Evolutionary conservation across 2,329 filamentous ascomycete genomes (phyloP).

Genomic region (Fusarium sp.): DNA sequence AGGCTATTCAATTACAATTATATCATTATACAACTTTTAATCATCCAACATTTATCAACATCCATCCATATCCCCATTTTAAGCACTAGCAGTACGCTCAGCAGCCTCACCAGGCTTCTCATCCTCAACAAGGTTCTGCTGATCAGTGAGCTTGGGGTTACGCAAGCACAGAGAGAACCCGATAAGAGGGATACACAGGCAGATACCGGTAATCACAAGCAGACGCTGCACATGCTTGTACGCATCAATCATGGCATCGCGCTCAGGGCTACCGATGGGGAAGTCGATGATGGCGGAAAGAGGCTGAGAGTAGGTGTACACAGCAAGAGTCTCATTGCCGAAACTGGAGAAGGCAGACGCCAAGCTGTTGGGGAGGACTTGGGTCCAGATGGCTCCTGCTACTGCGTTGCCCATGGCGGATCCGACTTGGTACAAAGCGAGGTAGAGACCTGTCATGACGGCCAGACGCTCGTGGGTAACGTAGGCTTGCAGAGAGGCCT

Average conservation of each 20-base stretch:
- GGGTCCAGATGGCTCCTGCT: conserved; percentile 71
- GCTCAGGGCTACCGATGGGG: conserved; percentile 57
- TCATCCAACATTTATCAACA: not conserved
- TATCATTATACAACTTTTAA: conserved; percentile 12
- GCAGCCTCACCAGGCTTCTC: conserved; percentile 34
- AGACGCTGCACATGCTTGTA: conserved; percentile 61
- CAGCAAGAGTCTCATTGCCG: conserved; percentile 53
- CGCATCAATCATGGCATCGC: conserved; percentile 55
- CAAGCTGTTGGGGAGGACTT: conserved; percentile 63
- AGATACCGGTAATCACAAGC: conserved; percentile 61
- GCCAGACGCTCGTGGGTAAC: conserved; percentile 66
- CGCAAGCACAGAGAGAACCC: conserved; percentile 55
- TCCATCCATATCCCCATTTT: not conserved
- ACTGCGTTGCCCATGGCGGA: conserved; percentile 69
- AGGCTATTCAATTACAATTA: conserved; percentile 26
- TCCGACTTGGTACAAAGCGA: conserved; percentile 72
- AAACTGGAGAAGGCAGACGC: conserved; percentile 48
- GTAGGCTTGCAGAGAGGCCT: conserved; percentile 57
- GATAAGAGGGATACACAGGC: conserved; percentile 61
- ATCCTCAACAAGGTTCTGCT: conserved; percentile 57
- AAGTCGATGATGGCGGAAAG: conserved; percentile 50
- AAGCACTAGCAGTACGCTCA: conserved; percentile 13
- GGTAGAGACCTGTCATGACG: conserved; percentile 71
- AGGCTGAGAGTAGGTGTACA: conserved; percentile 52
- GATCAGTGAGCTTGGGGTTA: conserved; percentile 59